Evolutionary conservation across 345 rosid genomes (phyloP).

Genomic region (Ailanthus altissimus): DNA sequence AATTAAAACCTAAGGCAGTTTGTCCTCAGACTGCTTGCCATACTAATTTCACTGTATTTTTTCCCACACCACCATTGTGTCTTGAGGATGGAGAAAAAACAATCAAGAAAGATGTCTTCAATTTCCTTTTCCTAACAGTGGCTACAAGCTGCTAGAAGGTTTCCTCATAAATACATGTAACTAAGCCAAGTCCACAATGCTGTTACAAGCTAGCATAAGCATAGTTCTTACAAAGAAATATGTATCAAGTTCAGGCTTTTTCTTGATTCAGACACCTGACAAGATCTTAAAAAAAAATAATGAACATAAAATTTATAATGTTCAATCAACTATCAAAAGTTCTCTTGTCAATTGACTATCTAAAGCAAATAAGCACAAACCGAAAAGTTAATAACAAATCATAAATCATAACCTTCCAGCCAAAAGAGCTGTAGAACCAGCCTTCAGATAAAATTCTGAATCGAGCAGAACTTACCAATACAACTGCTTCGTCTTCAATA

Average conservation of each 20-base stretch:
- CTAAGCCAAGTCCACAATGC: not conserved
- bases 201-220: not conserved
- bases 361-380: not conserved
- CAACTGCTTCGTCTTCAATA: slow-evolving; percentile 86
- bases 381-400: not conserved
- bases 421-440: not conserved
- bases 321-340: too few relatives aligned
- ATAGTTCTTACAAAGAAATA: not conserved
- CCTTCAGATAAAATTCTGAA: not conserved
- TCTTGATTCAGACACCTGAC: not conserved
- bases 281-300: not conserved
- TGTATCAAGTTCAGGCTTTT: not conserved
- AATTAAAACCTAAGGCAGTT: not conserved
- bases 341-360: not conserved
- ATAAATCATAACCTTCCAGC: not conserved
- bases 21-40: not conserved
- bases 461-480: slow-evolving; percentile 57
- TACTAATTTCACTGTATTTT: not conserved
- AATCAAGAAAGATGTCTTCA: not conserved
- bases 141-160: not conserved
- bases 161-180: not conserved
- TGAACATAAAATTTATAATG: not conserved
- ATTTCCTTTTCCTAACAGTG: not conserved
- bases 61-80: not conserved
- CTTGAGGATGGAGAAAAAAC: not conserved